These are phyloP conservation scores for Camelina hispida DNA, from an alignment of 345 rosid genomes.

Conservation along the genomic window DNA sequence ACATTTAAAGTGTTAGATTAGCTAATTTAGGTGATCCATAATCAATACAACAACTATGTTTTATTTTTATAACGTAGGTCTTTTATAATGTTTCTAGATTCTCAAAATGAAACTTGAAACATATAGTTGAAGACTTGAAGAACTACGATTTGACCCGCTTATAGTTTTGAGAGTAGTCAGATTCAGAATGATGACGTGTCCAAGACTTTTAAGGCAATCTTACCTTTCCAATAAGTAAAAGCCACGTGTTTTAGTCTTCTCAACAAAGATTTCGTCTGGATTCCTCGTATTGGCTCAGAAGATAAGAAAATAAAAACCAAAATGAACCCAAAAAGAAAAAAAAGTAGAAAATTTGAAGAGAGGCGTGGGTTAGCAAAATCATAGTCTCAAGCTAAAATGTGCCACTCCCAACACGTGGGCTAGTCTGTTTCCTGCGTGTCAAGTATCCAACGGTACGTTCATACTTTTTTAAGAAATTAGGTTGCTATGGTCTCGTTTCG, in stretches of 20 bases:
- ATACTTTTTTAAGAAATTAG: slow-evolving; percentile 27
- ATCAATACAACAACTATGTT: slow-evolving; percentile 17
- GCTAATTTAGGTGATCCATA: slow-evolving; percentile 32
- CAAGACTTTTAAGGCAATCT: slow-evolving; percentile 26
- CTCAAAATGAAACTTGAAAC: neutral
- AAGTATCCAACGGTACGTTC: slow-evolving; percentile 24
- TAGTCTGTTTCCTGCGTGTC: slow-evolving; percentile 18
- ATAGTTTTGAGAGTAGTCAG: neutral
- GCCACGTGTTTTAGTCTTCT: slow-evolving; percentile 12
- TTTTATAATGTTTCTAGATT: neutral
- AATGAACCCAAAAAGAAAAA: neutral
- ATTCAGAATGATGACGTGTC: slow-evolving; percentile 14
- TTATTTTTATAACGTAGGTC: neutral
- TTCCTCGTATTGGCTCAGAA: slow-evolving; percentile 16
- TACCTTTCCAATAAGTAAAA: neutral
- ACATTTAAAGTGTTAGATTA: slow-evolving; percentile 15
- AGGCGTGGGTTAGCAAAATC: slow-evolving; percentile 42
- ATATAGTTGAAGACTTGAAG: neutral
- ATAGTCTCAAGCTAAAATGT: slow-evolving; percentile 34
- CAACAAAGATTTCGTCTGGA: slow-evolving; percentile 3
- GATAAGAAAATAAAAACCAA: neutral
- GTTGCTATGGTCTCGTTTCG: slow-evolving; percentile 27
- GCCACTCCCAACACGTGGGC: slow-evolving; percentile 27
- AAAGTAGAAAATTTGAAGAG: slow-evolving; percentile 1
- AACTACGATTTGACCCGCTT: neutral